These are phyloP conservation scores for Raphanus raphanistrum DNA, from an alignment of 345 rosid species.

Conservation along the genomic window DNA sequence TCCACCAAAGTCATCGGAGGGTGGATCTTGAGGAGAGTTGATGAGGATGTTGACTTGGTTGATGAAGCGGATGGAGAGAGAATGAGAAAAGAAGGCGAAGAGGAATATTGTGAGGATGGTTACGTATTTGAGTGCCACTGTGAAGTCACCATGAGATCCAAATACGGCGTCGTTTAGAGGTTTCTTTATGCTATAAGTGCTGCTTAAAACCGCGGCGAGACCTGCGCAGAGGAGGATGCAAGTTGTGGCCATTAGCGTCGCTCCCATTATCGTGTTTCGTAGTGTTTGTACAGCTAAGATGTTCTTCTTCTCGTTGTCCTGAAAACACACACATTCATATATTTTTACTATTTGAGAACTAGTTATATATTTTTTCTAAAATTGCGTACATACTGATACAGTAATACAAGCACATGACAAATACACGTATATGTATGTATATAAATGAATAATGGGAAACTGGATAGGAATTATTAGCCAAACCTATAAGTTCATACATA, in stretches of 20 bases:
- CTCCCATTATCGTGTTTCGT: slow-evolving; percentile 90
- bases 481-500: background rate
- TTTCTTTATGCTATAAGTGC: slow-evolving; percentile 86
- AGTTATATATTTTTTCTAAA: background rate
- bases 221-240: slow-evolving; percentile 84
- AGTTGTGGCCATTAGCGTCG: slow-evolving; percentile 92
- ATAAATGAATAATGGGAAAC: background rate
- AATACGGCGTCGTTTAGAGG: slow-evolving; percentile 70
- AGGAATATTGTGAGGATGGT: slow-evolving; percentile 65
- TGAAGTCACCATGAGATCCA: slow-evolving; percentile 90
- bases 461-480: background rate
- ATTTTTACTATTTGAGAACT: background rate
- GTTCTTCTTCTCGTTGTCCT: slow-evolving; percentile 98
- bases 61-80: slow-evolving; percentile 72
- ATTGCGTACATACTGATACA: background rate
- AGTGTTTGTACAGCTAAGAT: slow-evolving; percentile 85
- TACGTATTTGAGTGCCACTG: slow-evolving; percentile 79
- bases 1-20: slow-evolving; percentile 22
- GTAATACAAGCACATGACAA: background rate
- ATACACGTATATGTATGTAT: background rate
- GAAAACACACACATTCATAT: slow-evolving; percentile 20
- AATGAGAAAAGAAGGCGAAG: slow-evolving; percentile 85
- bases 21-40: slow-evolving; percentile 54
- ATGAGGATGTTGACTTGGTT: slow-evolving; percentile 88
- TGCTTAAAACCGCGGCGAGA: slow-evolving; percentile 84